Base-by-base conservation (phyloP, 306 rosid genomes). In the Vigna reflexopilosa region DNA sequence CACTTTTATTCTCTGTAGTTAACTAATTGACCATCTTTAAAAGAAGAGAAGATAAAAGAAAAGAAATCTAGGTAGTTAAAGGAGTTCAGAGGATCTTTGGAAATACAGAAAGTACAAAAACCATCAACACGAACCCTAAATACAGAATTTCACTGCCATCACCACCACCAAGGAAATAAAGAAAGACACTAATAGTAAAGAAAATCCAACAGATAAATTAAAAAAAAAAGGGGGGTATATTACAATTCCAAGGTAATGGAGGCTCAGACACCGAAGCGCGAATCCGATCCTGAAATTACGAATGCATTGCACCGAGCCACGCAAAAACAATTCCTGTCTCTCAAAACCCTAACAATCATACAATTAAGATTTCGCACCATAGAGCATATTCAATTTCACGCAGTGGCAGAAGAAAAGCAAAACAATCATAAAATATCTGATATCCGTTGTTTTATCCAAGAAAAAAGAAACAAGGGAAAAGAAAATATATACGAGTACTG, bases 261-360 rank as follows among this genome's bases (percentile, higher is more conserved):
- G 83, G 87, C 84, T 81, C 88, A 68, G 69, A 77, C 85, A 30
- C 77, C 90, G 49, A 85, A 85, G 86, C 84, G 54, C 8, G 32
- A 62, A 49, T 61, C 19, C 73, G 84, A 79, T 80, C 86, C 77
- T 19, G 82, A 77, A 81, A 83, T 77, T 77, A 71, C 70, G 76
- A 73, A 78, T 54, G 70, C 62, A 79, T 64, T 86, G 78, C 85
- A 30, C 83, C 74, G 85, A 83, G 83, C 80, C 74, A 9, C 76
- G 54, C 76, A 71, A 80, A 80, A n/a, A 59, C 73, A 62, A 63
- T n/a, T 77, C 80, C 73, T 80, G 88, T 84, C 83, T 59, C 57
- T 67, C 63, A 72, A 86, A 86, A 82, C 85, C 91, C 94, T 84
- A 87, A 75, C 83, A 83, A 81, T 7, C 86, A 61, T 61, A 57